Percentiles rank a stretch among this genome's conserved stretches.
Evolutionary conservation across 75 land plant genomes (phyloP).

Genomic region (Picea glauca): DNA sequence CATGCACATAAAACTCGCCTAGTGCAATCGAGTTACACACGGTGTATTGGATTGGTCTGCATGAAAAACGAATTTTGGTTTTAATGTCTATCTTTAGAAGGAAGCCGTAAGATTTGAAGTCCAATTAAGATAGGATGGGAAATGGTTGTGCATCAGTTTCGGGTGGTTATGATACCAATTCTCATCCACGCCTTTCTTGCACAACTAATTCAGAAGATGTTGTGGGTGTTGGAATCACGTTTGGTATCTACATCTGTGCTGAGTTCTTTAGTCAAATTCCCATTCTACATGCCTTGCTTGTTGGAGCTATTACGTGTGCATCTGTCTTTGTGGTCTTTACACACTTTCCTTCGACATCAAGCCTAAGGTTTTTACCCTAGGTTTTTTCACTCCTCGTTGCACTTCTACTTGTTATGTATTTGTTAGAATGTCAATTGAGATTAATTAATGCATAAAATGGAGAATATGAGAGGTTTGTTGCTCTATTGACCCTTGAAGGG

Average conservation of each 20-base stretch:
- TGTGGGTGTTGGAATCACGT: constrained; percentile 40
- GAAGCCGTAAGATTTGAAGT: no score
- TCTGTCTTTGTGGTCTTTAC: constrained; percentile 25
- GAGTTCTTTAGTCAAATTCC: constrained; percentile 17
- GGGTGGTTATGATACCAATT: no score
- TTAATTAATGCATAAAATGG: constrained; percentile 17
- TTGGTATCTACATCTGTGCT: constrained; percentile 82
- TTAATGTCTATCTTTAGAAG: no score
- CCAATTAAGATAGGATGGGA: no score
- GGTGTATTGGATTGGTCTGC: no score
- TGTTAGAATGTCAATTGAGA: constrained; percentile 86
- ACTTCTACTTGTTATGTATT: constrained; percentile 84
- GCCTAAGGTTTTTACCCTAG: constrained; percentile 87
- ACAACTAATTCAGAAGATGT: no score
- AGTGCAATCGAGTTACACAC: no score
- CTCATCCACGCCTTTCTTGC: constrained; percentile 8
- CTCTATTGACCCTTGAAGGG: no score
- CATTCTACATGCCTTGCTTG: constrained; percentile 72
- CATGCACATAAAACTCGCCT: no score
- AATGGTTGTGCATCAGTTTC: no score
- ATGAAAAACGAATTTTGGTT: no score
- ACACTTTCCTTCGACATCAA: constrained; percentile 2
- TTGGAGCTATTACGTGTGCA: constrained; percentile 72
- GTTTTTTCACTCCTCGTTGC: constrained; percentile 88
- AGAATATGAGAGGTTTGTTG: no score